These are phyloP conservation scores for Calocybe indica DNA, from an alignment of 768 basidiomycete genomes.

Conservation along the genomic window DNA sequence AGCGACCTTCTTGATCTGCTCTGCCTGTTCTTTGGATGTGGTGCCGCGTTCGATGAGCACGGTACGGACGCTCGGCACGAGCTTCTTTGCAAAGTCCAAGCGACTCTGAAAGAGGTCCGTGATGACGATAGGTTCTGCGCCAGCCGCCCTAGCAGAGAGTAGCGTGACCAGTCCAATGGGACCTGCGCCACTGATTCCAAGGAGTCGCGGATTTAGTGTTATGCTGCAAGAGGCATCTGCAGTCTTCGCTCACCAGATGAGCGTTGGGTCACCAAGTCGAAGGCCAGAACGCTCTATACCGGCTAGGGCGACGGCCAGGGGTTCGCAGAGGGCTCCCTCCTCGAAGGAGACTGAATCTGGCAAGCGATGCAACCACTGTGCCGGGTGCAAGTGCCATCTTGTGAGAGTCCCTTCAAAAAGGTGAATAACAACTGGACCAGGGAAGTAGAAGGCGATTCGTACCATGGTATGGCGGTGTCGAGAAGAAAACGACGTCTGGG, in stretches of 20 bases:
- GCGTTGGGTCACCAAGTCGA: conserved; percentile 56
- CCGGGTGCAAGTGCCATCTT: conserved; percentile 62
- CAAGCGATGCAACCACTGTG: conserved; percentile 61
- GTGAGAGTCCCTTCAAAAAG: conserved; percentile 46
- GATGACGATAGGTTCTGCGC: conserved; percentile 65
- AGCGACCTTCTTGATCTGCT: conserved; percentile 45
- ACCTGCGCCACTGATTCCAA: conserved; percentile 47
- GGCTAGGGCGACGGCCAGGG: conserved; percentile 60
- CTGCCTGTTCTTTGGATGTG: conserved; percentile 43
- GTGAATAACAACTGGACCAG: conserved; percentile 1
- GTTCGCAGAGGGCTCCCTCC: conserved; percentile 65
- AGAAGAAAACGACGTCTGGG: conserved; percentile 57
- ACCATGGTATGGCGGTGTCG: conserved; percentile 67
- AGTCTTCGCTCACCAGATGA: conserved; percentile 45
- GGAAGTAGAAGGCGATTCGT: not conserved
- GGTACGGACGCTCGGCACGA: conserved; percentile 54
- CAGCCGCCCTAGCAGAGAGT: conserved; percentile 60
- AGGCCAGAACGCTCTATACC: conserved; percentile 62
- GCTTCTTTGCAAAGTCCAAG: conserved; percentile 58
- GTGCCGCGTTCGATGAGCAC: conserved; percentile 45
- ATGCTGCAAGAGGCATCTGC: not conserved
- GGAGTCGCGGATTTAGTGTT: not conserved
- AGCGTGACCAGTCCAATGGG: conserved; percentile 62
- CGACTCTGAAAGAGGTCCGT: conserved; percentile 63
- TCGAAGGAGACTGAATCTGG: conserved; percentile 59